Evolutionary conservation across 805 yeast genomes (phyloP), one percentile per base, ranked within the genome.

Genomic region (Cyberlindnera galapagoensis): DNA sequence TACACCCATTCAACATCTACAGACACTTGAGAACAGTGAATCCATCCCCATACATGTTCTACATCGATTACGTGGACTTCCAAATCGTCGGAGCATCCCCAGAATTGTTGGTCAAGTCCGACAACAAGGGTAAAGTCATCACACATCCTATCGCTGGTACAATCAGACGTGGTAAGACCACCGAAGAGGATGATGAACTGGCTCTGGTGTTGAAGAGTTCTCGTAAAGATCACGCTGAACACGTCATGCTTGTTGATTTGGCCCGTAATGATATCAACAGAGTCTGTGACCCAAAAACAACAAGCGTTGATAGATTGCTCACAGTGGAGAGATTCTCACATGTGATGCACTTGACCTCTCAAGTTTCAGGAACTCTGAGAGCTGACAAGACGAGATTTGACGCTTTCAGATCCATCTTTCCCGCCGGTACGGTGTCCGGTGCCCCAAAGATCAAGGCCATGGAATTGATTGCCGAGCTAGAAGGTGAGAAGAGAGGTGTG

Each of bases 91-190:
- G 99, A 29, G 99, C 99, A 0, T 86, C 96, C 9, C 99, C 99
- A 2, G 98, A 92, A 57, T 62, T 90, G 35, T 66, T 92, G 36
- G 97, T 90, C 34, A 84, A 86, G 57, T 66, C 86, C 6, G 96
- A 87, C 45, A 40, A 45, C 16, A 67, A 79, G 21, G 76, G 80
- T 41, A 76, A 83, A 47, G 74, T 92, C 13, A 69, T 90, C 32
- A 92, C 97, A 3, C 97, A 92, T 57, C 99, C 98, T 14, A 92
- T 92, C 54, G 99, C 99, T 1, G 99, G 99, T 32, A 92, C 98
- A 3, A 81, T 92, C 37, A 74, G 66, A 46, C 76, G 99, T 52
- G 99, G 99, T 30, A 71, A 74, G 47, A 86, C 97, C 8, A 65
- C 78, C 16, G 94, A 86, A 49, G 97, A 92, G 57, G 99, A 92